Percentiles rank a stretch among this genome's conserved stretches.
These are phyloP conservation scores for Prunus padus DNA, from an alignment of 306 rosid genomes.

Conservation along the genomic window DNA sequence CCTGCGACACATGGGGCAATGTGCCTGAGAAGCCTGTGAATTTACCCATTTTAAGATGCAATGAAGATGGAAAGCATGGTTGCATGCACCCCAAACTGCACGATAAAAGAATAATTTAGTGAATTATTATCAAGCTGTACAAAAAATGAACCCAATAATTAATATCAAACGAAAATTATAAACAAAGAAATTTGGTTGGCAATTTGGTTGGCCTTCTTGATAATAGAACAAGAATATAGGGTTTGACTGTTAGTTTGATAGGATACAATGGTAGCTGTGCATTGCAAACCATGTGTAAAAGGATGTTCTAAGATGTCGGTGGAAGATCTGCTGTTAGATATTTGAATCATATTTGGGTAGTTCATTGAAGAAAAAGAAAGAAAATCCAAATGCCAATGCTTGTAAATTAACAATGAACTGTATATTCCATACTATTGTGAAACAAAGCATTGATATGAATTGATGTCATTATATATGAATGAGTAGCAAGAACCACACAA, in stretches of 20 bases:
- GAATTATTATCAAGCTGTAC: neutral
- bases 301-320: neutral
- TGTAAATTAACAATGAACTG: neutral
- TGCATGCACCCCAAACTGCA: slow-evolving; percentile 98
- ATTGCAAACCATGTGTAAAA: neutral
- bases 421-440: neutral
- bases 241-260: neutral
- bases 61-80: slow-evolving; percentile 92
- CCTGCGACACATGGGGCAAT: slow-evolving; percentile 93
- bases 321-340: neutral
- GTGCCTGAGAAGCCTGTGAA: slow-evolving; percentile 84
- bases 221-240: neutral
- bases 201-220: neutral
- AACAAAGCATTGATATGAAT: neutral
- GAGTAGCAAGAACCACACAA: neutral
- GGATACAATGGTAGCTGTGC: neutral
- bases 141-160: no score
- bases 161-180: neutral
- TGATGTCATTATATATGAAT: no score
- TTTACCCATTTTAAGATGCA: slow-evolving; percentile 92
- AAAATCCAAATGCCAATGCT: neutral
- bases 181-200: neutral
- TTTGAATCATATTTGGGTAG: neutral
- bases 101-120: neutral
- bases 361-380: neutral